phyloP scores from a whole-genome alignment of 305 asterid species.

The Fraxinus nigra region DNA sequence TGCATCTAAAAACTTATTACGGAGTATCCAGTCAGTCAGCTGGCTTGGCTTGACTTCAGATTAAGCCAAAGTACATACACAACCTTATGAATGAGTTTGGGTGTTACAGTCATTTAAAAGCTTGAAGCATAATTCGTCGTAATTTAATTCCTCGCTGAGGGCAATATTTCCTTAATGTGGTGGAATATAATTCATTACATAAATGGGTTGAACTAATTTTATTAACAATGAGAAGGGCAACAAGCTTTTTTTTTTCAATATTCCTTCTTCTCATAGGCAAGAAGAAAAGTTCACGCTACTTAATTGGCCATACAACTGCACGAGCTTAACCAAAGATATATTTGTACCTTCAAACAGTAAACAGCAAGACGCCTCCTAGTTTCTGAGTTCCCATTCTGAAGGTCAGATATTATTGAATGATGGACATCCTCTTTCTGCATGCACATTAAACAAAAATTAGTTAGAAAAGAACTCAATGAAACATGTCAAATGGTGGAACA shows the following conservation, averaged over 20 bases:
- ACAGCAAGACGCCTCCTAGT: slow-evolving; percentile 97
- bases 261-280: slow-evolving; percentile 1
- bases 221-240: background rate
- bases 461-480: slow-evolving; percentile 13
- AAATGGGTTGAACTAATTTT: background rate
- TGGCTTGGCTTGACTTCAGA: background rate
- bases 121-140: background rate
- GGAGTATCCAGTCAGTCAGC: background rate
- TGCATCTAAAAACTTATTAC: background rate
- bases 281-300: background rate
- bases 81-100: background rate
- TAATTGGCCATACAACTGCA: background rate
- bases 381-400: slow-evolving; percentile 94
- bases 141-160: background rate
- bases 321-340: slow-evolving; percentile 16
- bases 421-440: slow-evolving; percentile 99
- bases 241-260: background rate
- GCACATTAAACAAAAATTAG: slow-evolving; percentile 19
- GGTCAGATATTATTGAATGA: slow-evolving; percentile 97
- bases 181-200: background rate
- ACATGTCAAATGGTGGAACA: slow-evolving; percentile 12
- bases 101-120: background rate
- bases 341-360: slow-evolving; percentile 84
- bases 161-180: background rate
- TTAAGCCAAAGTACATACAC: background rate